Conservation (phyloP, 371 early-diverging fungal species). For the Mortierella sp. region DNA sequence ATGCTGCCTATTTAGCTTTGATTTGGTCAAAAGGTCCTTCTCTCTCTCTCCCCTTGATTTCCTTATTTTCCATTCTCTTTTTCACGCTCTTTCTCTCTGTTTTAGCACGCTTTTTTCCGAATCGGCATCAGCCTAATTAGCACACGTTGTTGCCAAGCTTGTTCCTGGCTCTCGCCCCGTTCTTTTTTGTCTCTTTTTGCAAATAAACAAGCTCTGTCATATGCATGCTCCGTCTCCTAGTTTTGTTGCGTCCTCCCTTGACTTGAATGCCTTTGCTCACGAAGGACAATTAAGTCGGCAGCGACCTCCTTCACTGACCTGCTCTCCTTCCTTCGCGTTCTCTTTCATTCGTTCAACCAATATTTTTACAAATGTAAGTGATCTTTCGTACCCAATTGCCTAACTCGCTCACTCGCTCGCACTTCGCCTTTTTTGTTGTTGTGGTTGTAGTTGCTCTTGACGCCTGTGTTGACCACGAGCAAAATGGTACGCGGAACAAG, state of each 20-base stretch:
- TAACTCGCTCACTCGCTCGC: neutral
- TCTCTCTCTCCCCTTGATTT: constrained; percentile 1
- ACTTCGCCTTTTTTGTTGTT: neutral
- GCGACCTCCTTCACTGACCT: neutral
- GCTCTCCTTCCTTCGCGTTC: neutral
- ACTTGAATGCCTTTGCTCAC: neutral
- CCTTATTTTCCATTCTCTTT: neutral
- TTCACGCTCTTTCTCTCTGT: neutral
- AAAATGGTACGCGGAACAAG: neutral
- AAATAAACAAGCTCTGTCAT: no score
- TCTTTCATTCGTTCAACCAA: no score
- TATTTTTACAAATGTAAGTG: neutral
- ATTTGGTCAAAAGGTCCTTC: neutral
- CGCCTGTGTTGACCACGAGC: neutral
- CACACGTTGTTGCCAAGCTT: neutral
- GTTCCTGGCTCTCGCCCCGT: neutral
- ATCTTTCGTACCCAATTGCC: neutral
- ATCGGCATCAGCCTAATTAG: constrained; percentile 2
- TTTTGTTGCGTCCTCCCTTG: neutral
- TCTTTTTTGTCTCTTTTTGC: no score
- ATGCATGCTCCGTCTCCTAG: neutral
- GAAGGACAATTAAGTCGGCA: neutral
- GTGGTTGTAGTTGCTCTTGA: neutral
- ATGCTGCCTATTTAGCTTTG: neutral
- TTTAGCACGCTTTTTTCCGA: neutral